Conservation (phyloP, 1,139 yeast species). For the Saccharomycopsis hybrid region DNA sequence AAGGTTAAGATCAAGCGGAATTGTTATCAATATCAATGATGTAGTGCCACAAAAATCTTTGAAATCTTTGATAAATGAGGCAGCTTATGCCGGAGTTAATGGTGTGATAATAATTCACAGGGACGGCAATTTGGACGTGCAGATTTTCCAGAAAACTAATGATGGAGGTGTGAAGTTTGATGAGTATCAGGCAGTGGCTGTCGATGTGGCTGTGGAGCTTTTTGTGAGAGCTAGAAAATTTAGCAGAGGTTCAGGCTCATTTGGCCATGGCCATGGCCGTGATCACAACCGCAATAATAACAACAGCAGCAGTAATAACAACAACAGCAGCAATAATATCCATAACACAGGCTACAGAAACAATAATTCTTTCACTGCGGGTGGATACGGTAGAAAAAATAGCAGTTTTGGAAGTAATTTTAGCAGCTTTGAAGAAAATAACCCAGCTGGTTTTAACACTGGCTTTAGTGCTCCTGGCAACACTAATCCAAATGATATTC, state of each 20-base stretch:
- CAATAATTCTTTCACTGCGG: constrained; percentile 1
- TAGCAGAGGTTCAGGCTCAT: no score
- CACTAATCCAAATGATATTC: constrained; percentile 4
- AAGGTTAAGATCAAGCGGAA: constrained; percentile 45
- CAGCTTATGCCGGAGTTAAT: constrained; percentile 74
- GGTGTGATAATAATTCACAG: constrained; percentile 66
- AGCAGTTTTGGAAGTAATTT: constrained; percentile 7
- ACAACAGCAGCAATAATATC: constrained; percentile 3
- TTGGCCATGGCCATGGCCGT: no score
- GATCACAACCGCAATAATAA: no score
- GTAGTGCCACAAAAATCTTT: constrained; percentile 46
- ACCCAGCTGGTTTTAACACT: no score
- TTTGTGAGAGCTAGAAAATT: constrained; percentile 30
- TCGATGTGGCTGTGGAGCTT: constrained; percentile 56
- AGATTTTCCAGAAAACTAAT: constrained; percentile 60
- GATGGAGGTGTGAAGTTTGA: constrained; percentile 74
- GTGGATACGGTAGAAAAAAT: constrained; percentile 8
- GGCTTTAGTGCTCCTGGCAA: no score
- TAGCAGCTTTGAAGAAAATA: constrained; percentile 28
- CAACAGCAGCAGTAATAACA: not conserved
- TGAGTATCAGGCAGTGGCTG: constrained; percentile 66
- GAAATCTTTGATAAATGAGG: constrained; percentile 57
- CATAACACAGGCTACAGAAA: no score
- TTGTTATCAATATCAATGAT: constrained; percentile 43
- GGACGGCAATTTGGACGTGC: constrained; percentile 54